A percentile compares a stretch with the other conserved stretches of the same genome.
phyloP scores from a whole-genome alignment of 2,329 filamentous ascomycete species.

The Pseudopyrenochaeta lycopersici region DNA sequence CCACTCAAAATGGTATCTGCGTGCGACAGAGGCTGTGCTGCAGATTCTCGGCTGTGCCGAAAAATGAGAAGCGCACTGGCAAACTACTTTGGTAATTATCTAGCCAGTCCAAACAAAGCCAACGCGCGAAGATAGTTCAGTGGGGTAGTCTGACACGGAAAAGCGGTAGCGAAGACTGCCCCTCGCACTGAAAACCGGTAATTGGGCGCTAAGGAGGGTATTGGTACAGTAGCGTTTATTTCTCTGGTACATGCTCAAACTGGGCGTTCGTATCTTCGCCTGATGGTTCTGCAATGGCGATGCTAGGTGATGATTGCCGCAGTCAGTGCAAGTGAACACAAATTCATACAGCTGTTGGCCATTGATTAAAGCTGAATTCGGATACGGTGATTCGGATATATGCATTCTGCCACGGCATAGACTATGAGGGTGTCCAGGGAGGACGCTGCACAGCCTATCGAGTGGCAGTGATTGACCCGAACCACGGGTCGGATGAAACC shows the following conservation, averaged over 20 bases:
- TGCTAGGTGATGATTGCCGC: not conserved
- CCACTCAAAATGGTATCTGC: no score
- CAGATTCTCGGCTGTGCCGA: no score
- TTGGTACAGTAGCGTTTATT: not conserved
- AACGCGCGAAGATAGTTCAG: not conserved
- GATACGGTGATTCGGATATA: no score
- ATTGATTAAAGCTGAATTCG: no score
- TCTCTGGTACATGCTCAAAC: not conserved
- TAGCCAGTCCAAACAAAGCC: not conserved
- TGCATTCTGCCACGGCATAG: no score
- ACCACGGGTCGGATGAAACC: constrained; percentile 28
- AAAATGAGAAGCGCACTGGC: not conserved
- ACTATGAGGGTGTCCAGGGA: not conserved
- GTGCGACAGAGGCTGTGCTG: no score
- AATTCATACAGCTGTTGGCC: no score
- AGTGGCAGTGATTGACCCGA: constrained; percentile 14
- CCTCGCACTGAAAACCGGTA: constrained; percentile 15
- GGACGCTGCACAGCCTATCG: constrained; percentile 11
- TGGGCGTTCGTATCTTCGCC: no score
- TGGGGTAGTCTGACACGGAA: constrained; percentile 5
- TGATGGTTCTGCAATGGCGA: not conserved
- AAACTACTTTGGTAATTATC: not conserved
- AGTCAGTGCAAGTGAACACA: no score
- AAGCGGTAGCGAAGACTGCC: constrained; percentile 6
- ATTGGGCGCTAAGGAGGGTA: constrained; percentile 4